phyloP scores from a whole-genome alignment of 805 yeast genomes.

The Lipomyces sp. region DNA sequence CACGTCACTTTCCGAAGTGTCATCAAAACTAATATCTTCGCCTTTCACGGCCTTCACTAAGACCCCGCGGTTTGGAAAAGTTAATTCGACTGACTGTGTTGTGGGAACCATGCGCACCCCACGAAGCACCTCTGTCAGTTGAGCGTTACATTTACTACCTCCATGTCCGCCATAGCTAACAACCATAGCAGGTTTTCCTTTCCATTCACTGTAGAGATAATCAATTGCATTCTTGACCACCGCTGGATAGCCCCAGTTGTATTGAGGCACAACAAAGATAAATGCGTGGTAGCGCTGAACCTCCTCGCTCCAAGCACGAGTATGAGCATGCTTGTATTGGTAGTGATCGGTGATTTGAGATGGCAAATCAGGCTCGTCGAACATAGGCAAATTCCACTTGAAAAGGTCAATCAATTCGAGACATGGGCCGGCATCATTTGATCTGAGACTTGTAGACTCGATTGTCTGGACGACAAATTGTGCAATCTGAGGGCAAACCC shows the following conservation, averaged over 20 bases:
- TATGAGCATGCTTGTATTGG: constrained; percentile 41
- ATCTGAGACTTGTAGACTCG: no score
- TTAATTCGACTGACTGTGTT: no score
- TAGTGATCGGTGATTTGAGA: constrained; percentile 34
- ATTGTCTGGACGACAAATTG: no score
- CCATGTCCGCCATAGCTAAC: constrained; percentile 40
- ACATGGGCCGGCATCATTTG: no score
- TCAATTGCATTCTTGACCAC: constrained; percentile 49
- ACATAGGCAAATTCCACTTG: constrained; percentile 37
- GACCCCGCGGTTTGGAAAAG: no score
- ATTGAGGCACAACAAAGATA: constrained; percentile 49
- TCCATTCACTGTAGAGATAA: constrained; percentile 47
- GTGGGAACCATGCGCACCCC: no score
- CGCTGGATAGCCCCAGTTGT: constrained; percentile 49
- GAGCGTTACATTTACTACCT: neutral
- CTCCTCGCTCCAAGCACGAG: constrained; percentile 32
- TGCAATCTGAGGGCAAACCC: no score
- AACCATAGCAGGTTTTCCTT: constrained; percentile 45
- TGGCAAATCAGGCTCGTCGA: constrained; percentile 45
- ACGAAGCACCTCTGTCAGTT: neutral
- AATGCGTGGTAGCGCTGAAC: constrained; percentile 38
- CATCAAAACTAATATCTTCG: no score
- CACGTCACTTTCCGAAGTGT: no score
- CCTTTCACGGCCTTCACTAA: no score
- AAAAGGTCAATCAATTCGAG: no score